Conservation (phyloP, 129 eudicot genomes). For the Flaveria brownii region DNA sequence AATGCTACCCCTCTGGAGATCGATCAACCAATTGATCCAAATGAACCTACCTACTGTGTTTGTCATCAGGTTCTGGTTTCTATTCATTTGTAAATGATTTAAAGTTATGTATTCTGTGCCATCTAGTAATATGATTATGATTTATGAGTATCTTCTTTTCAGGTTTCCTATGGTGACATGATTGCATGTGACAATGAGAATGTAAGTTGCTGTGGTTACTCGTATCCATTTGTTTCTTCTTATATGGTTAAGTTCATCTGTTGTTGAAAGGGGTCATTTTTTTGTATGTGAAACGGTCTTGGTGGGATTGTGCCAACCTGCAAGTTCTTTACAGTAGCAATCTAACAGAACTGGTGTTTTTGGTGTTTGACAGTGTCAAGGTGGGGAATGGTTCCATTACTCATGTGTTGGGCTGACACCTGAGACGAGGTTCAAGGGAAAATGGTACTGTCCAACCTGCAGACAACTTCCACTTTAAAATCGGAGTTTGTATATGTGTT, state of each 20-base stretch:
- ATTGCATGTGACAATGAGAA: constrained; percentile 97
- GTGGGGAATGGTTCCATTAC: constrained; percentile 99
- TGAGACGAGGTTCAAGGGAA: constrained; percentile 94
- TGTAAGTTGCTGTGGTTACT: constrained; percentile 44
- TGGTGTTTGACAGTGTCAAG: constrained; percentile 72
- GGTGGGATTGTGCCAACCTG: not conserved
- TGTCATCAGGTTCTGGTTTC: constrained; percentile 77
- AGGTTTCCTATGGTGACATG: constrained; percentile 99
- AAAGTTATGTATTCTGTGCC: not conserved
- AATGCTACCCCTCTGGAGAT: constrained; percentile 68
- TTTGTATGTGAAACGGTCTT: not conserved
- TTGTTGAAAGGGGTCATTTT: not conserved
- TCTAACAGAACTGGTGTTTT: not conserved
- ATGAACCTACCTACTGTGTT: constrained; percentile 92
- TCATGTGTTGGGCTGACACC: constrained; percentile 94
- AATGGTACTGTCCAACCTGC: constrained; percentile 99
- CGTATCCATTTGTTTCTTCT: not conserved
- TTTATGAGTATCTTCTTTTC: constrained; percentile 16
- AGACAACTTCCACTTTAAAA: constrained; percentile 47
- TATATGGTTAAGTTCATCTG: not conserved
- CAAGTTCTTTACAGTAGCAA: not conserved
- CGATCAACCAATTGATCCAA: constrained; percentile 97
- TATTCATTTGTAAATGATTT: constrained; percentile 2
- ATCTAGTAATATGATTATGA: not conserved
- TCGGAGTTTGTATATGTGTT: not conserved